These are phyloP conservation scores for Colletotrichum paranaense DNA, from an alignment of 2,329 filamentous ascomycete species.

Conservation along the genomic window DNA sequence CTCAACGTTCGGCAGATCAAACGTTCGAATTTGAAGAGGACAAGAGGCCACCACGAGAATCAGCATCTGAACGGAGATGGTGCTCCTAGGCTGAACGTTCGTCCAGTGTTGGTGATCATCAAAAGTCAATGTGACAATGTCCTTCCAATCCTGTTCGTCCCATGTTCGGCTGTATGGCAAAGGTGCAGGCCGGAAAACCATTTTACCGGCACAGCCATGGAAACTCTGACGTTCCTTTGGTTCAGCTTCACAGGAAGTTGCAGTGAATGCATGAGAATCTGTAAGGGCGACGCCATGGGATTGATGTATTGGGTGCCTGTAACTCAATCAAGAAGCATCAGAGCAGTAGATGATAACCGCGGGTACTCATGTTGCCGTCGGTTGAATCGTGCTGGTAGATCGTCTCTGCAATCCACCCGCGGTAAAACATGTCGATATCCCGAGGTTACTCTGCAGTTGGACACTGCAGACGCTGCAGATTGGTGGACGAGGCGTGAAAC, in stretches of 20 bases:
- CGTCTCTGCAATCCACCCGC: not conserved
- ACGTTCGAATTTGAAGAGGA: not conserved
- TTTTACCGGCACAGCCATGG: slow-evolving; percentile 2
- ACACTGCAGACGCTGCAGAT: not conserved
- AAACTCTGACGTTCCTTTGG: not conserved
- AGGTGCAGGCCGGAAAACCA: slow-evolving; percentile 1
- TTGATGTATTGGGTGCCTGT: not conserved
- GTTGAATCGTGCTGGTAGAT: not conserved
- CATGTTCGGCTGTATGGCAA: slow-evolving; percentile 1
- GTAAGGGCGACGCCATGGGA: not conserved
- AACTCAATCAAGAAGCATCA: not conserved
- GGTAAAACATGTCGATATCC: not conserved
- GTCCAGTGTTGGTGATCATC: not conserved
- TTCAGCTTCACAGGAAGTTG: not conserved
- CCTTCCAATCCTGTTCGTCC: not conserved
- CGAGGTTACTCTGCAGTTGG: not conserved
- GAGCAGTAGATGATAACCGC: not conserved
- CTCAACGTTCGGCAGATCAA: not conserved
- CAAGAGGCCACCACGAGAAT: not conserved
- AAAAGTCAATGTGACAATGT: not conserved
- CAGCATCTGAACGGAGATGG: not conserved
- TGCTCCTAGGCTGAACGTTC: not conserved
- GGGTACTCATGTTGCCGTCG: not conserved
- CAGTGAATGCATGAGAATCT: not conserved
- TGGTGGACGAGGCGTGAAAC: not conserved